Base-by-base conservation (phyloP, 116 monocot genomes). In the Posidonia oceanica region DNA sequence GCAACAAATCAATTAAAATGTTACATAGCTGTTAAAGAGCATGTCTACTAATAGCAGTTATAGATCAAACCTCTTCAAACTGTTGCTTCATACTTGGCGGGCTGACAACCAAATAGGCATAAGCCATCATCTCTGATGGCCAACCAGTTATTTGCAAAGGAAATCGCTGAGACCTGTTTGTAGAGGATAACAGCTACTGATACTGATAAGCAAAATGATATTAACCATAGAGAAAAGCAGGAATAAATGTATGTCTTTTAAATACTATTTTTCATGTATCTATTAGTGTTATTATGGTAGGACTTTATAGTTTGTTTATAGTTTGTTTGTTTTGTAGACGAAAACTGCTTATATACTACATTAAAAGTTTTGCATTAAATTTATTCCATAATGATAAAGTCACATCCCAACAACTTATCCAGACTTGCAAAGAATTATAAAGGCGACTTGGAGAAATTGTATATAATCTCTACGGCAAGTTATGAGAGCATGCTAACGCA, bases 121-220 rank as follows among this genome's bases (percentile, higher is more conserved):
- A 95, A 75, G 91, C 95, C 86, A 84, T 95, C 86, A 95, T 79
- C 75, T 95, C 88, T 68, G 79, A 23, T 18, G 95, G 74, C 91
- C 88, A 91, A 51, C 95, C 95, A 74, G 79, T 88, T 64, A 95
- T 81, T 80, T 83, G 91, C 76, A 95, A 70, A 74, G 95, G 95
- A 75, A 86, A 95, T 14, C 86, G 73, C 52, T 91, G 82, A 70
- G 82, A 79, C 67, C 94, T 95, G 82, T 75, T 73, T 71, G 74
- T 39, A 64, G 14, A 52, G 8, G 14, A 76, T 55, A 18, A 59
- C 44, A 61, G 20, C 3, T n/a, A 58, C 59, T 40, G 39, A 57
- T 60, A 66, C 4, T 37, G 11, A 63, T 3, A 52, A 62, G 7
- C 52, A 23, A 17, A 51, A 74, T 56, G 12, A 23, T 29, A 29